These are phyloP conservation scores for Papiliotrema nemorosa DNA, from an alignment of 1,284 basidiomycete genomes.

Conservation along the genomic window DNA sequence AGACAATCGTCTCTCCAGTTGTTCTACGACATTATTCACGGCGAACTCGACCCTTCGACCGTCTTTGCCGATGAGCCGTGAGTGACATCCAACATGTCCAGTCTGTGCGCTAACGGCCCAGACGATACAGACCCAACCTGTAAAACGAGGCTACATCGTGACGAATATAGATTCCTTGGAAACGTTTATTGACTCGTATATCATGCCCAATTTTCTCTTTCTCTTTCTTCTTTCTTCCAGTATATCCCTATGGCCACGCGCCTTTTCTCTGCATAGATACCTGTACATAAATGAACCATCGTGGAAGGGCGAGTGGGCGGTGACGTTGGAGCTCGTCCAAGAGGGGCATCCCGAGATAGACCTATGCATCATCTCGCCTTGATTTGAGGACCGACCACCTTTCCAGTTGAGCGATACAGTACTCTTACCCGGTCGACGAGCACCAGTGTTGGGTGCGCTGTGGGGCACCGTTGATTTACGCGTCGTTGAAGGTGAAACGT, in stretches of 20 bases:
- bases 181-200: not conserved
- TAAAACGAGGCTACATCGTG: not conserved
- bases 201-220: slow-evolving; percentile 1
- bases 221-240: slow-evolving; percentile 3
- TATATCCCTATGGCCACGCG: slow-evolving; percentile 5
- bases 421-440: too few relatives aligned
- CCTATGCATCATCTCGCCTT: slow-evolving; percentile 1
- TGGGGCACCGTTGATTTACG: too few relatives aligned
- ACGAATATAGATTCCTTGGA: not conserved
- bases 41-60: slow-evolving; percentile 52
- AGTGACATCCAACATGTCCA: slow-evolving; percentile 4
- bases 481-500: too few relatives aligned
- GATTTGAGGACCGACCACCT: too few relatives aligned
- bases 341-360: not conserved
- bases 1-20: slow-evolving; percentile 91
- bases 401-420: too few relatives aligned
- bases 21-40: slow-evolving; percentile 97
- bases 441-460: too few relatives aligned
- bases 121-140: slow-evolving; percentile 17
- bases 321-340: not conserved
- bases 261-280: slow-evolving; percentile 17
- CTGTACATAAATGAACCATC: slow-evolving; percentile 3
- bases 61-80: slow-evolving; percentile 41
- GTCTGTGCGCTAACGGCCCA: not conserved
- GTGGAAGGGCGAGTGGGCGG: not conserved